phyloP scores from a whole-genome alignment of 495 filamentous ascomycete genomes.

The Alectoria sarmentosa region DNA sequence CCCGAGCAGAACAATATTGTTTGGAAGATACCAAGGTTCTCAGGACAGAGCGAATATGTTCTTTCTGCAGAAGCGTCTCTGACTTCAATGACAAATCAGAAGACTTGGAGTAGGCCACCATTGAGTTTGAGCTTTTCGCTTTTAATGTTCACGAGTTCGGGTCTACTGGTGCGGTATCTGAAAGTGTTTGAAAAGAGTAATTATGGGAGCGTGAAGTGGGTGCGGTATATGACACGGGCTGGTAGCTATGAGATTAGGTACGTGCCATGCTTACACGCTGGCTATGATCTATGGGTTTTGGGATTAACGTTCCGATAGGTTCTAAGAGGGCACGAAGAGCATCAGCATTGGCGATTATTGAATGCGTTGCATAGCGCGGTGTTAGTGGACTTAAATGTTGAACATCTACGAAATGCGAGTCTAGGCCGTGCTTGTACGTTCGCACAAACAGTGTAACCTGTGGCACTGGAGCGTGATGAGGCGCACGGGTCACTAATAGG shows the following conservation, averaged over 20 bases:
- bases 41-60: constrained; percentile 90
- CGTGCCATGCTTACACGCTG: constrained; percentile 12
- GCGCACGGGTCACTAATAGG: not conserved
- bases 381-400: constrained; percentile 12
- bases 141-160: constrained; percentile 96
- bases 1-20: constrained; percentile 96
- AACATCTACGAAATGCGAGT: not conserved
- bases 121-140: constrained; percentile 85
- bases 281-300: not conserved
- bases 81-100: constrained; percentile 96
- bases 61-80: constrained; percentile 89
- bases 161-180: constrained; percentile 85
- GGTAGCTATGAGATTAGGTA: constrained; percentile 54
- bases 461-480: not conserved
- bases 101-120: constrained; percentile 92
- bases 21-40: constrained; percentile 98
- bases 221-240: constrained; percentile 97
- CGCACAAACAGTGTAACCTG: no score
- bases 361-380: constrained; percentile 21
- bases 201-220: constrained; percentile 98
- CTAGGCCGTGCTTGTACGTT: not conserved
- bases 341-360: not conserved
- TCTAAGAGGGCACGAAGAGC: constrained; percentile 5
- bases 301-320: constrained; percentile 9
- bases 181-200: constrained; percentile 99